phyloP scores from a whole-genome alignment of 23 red algal genomes.

The Chondrus crispus region DNA sequence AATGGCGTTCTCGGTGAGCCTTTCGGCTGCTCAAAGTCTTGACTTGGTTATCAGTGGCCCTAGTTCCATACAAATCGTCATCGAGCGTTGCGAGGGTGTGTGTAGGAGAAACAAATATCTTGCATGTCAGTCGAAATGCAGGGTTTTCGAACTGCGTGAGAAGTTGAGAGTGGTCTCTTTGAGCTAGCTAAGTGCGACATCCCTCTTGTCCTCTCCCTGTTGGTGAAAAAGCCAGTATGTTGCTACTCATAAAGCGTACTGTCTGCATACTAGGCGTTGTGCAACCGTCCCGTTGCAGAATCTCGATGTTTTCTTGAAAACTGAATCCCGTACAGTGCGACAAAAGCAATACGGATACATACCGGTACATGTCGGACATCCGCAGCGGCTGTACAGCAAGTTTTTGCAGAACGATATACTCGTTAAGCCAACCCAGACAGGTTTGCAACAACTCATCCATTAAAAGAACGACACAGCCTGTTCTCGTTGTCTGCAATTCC shows the following conservation, averaged over 20 bases:
- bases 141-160: background rate
- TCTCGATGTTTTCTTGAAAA: background rate
- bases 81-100: background rate
- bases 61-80: background rate
- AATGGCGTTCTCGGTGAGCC: background rate
- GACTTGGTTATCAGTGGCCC: background rate
- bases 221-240: background rate
- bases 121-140: background rate
- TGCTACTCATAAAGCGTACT: background rate
- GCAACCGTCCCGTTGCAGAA: background rate
- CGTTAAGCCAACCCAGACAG: background rate
- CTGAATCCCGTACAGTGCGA: background rate
- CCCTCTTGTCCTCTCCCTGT: background rate
- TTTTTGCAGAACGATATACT: background rate
- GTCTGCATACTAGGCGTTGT: background rate
- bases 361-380: background rate
- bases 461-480: background rate
- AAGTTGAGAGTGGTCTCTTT: background rate
- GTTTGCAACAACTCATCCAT: background rate
- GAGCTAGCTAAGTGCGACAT: background rate
- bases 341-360: background rate
- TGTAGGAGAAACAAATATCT: background rate
- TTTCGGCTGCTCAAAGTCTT: background rate
- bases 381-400: background rate
- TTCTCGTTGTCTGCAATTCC: background rate